These are phyloP conservation scores for Mucor ambiguus DNA, from an alignment of 371 early-diverging fungal species.

Conservation along the genomic window DNA sequence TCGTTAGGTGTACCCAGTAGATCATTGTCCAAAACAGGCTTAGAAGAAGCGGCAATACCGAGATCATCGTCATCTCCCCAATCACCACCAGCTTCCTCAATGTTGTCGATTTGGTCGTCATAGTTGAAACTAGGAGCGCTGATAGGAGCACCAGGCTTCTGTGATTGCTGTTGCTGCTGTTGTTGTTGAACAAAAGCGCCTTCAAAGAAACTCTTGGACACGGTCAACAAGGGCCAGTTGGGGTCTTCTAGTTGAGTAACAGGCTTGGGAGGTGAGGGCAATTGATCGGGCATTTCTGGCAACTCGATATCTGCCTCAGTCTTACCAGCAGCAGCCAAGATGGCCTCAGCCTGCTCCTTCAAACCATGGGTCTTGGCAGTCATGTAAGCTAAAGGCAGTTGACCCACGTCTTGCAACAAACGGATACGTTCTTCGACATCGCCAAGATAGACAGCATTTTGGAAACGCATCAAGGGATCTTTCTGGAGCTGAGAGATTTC, in stretches of 20 bases:
- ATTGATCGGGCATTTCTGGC: slow-evolving; percentile 37
- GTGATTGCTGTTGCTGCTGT: slow-evolving; percentile 25
- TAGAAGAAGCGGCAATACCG: slow-evolving; percentile 26
- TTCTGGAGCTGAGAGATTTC: slow-evolving; percentile 86
- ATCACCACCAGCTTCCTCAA: slow-evolving; percentile 64
- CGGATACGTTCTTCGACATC: slow-evolving; percentile 85
- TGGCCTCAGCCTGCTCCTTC: slow-evolving; percentile 78
- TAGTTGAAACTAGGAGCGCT: slow-evolving; percentile 47
- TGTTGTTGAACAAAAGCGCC: slow-evolving; percentile 52
- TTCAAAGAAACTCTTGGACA: slow-evolving; percentile 71
- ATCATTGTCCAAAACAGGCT: slow-evolving; percentile 20
- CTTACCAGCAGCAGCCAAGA: slow-evolving; percentile 71
- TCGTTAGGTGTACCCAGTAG: slow-evolving; percentile 36
- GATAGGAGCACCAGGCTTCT: slow-evolving; percentile 28
- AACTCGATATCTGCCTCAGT: slow-evolving; percentile 67
- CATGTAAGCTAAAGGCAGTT: slow-evolving; percentile 88
- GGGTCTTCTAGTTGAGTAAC: slow-evolving; percentile 67
- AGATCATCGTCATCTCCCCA: slow-evolving; percentile 73
- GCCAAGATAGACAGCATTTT: slow-evolving; percentile 87
- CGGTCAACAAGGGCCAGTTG: slow-evolving; percentile 88
- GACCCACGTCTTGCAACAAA: slow-evolving; percentile 81
- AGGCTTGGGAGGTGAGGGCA: slow-evolving; percentile 71
- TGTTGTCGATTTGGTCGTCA: slow-evolving; percentile 51
- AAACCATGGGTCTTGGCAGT: slow-evolving; percentile 90
- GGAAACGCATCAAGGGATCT: slow-evolving; percentile 85